These are phyloP conservation scores for Torulaspora quercuum DNA, from an alignment of 805 yeast genomes.

Conservation along the genomic window DNA sequence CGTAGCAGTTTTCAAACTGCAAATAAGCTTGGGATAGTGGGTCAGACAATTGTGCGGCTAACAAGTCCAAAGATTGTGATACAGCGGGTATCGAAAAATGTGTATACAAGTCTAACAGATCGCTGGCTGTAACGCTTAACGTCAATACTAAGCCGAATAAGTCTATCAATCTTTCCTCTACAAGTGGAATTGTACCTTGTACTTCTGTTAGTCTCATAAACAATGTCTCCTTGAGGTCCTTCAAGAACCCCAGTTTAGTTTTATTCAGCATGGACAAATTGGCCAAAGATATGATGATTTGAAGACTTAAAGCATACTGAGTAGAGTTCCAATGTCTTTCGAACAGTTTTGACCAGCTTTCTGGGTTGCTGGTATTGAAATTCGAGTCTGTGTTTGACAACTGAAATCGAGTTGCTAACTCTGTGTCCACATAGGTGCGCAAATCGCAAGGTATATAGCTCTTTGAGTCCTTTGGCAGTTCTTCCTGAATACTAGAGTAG, in stretches of 20 bases:
- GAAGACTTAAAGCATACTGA: slow-evolving; percentile 18
- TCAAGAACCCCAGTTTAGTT: slow-evolving; percentile 20
- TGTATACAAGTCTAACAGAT: slow-evolving; percentile 21
- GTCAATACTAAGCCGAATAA: slow-evolving; percentile 20
- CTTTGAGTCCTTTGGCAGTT: neutral
- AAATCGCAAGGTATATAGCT: slow-evolving; percentile 13
- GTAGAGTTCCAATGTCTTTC: slow-evolving; percentile 7
- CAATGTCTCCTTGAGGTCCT: slow-evolving; percentile 10
- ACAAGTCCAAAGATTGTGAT: slow-evolving; percentile 14
- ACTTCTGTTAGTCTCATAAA: slow-evolving; percentile 6
- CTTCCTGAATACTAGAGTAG: slow-evolving; percentile 3
- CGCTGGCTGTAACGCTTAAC: slow-evolving; percentile 20
- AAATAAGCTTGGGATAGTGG: slow-evolving; percentile 27
- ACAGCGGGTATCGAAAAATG: slow-evolving; percentile 9
- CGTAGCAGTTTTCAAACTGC: slow-evolving; percentile 32
- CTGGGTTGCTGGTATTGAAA: slow-evolving; percentile 14
- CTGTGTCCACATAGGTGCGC: slow-evolving; percentile 22
- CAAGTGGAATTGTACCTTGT: neutral
- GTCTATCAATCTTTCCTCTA: slow-evolving; percentile 17
- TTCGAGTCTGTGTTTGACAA: slow-evolving; percentile 21
- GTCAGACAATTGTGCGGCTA: slow-evolving; percentile 22
- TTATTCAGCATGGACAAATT: slow-evolving; percentile 26
- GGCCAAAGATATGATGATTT: slow-evolving; percentile 25
- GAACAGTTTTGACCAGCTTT: slow-evolving; percentile 18
- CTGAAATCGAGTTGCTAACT: slow-evolving; percentile 18